Percentiles rank a stretch among this genome's conserved stretches.
These are phyloP conservation scores for Botrytis sinoallii DNA, from an alignment of 2,329 filamentous ascomycete species.

Conservation along the genomic window DNA sequence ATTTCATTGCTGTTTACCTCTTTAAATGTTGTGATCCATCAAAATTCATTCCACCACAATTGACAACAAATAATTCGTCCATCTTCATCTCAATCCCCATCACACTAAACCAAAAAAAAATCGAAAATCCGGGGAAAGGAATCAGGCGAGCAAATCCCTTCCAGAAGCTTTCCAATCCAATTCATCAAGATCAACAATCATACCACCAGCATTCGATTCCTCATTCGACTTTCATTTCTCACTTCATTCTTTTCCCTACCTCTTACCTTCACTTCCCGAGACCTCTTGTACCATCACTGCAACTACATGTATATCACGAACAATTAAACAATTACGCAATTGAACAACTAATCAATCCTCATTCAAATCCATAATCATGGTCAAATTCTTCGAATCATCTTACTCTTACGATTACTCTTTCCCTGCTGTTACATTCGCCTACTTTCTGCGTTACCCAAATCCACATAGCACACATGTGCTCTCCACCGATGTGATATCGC, in stretches of 20 bases:
- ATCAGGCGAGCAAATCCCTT: slow-evolving; percentile 18
- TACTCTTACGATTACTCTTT: slow-evolving; percentile 79
- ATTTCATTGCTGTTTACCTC: background rate
- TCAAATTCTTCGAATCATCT: slow-evolving; percentile 49
- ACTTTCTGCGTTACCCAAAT: slow-evolving; percentile 86
- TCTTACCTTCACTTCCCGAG: background rate
- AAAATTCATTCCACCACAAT: background rate
- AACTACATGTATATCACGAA: slow-evolving; percentile 2
- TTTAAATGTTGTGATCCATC: background rate
- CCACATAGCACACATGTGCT: slow-evolving; percentile 80
- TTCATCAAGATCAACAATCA: slow-evolving; percentile 15
- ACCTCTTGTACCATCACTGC: slow-evolving; percentile 9
- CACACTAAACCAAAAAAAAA: slow-evolving; percentile 3
- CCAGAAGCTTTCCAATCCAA: slow-evolving; percentile 1
- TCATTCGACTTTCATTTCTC: background rate
- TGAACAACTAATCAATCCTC: slow-evolving; percentile 10
- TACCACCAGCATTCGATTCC: slow-evolving; percentile 14
- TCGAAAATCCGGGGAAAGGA: slow-evolving; percentile 16
- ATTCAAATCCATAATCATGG: slow-evolving; percentile 32
- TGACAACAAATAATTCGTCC: background rate
- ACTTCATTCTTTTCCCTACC: background rate
- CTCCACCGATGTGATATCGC: slow-evolving; percentile 78
- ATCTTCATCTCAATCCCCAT: background rate
- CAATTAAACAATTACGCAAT: background rate
- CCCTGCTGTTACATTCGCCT: slow-evolving; percentile 81